phyloP scores from a whole-genome alignment of 345 rosid genomes.

The Populus pruinosa region DNA sequence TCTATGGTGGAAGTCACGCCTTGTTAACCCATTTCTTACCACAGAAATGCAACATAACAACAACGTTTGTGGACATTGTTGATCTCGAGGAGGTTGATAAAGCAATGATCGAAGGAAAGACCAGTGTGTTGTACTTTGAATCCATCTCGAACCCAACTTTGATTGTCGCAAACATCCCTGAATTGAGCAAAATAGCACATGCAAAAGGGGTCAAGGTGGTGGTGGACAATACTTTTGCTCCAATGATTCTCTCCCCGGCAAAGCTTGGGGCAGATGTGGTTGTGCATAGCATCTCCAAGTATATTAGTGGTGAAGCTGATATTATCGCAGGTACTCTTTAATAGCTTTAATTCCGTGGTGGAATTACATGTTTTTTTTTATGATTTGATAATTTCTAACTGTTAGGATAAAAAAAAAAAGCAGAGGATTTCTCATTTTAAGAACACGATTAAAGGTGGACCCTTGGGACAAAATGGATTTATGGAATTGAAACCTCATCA shows the following conservation, averaged over 20 bases:
- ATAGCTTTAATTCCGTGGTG: neutral
- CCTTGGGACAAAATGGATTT: neutral
- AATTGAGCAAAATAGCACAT: constrained; percentile 71
- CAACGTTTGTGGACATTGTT: constrained; percentile 72
- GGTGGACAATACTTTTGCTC: constrained; percentile 90
- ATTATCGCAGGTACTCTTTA: constrained; percentile 68
- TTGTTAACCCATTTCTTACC: constrained; percentile 77
- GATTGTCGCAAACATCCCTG: constrained; percentile 70
- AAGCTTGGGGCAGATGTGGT: constrained; percentile 93
- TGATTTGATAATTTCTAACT: neutral
- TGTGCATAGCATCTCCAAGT: constrained; percentile 88
- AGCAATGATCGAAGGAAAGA: constrained; percentile 63
- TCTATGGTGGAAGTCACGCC: constrained; percentile 94
- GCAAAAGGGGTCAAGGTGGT: constrained; percentile 73
- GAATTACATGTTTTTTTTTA: no score
- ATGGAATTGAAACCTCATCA: neutral
- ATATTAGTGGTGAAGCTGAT: constrained; percentile 94
- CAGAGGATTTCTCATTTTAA: neutral
- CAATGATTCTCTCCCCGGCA: constrained; percentile 92
- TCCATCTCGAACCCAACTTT: constrained; percentile 83
- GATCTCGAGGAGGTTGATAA: constrained; percentile 51
- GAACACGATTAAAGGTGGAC: neutral
- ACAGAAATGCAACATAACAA: constrained; percentile 74
- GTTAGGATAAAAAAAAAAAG: neutral
- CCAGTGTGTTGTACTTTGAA: constrained; percentile 85